These are phyloP conservation scores for Candida ovalis DNA, from an alignment of 805 yeast genomes.

Conservation along the genomic window DNA sequence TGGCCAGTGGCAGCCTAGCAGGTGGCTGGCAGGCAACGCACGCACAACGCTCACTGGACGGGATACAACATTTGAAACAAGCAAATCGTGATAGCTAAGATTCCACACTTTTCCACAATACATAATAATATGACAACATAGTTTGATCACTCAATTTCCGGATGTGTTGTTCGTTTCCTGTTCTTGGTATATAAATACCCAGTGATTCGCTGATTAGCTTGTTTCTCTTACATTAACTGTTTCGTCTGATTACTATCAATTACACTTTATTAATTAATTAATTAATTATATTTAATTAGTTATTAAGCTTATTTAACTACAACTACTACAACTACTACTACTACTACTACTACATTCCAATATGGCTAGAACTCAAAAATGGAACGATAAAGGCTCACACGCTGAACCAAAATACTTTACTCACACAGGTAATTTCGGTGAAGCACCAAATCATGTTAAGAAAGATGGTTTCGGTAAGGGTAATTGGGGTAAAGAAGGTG, in stretches of 20 bases:
- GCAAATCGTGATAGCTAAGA: too few relatives aligned
- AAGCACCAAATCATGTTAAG: conserved; percentile 73
- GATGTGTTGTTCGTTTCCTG: not conserved
- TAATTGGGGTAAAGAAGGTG: conserved; percentile 85
- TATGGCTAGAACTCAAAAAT: conserved; percentile 76
- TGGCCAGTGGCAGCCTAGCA: not conserved
- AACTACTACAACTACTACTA: not conserved
- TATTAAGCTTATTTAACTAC: not conserved
- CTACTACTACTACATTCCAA: not conserved
- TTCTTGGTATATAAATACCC: not conserved
- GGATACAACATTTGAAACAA: too few relatives aligned
- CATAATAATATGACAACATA: not conserved
- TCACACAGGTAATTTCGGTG: conserved; percentile 64
- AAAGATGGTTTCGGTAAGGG: conserved; percentile 83
- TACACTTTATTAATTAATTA: not conserved
- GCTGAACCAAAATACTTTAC: conserved; percentile 73
- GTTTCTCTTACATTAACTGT: not conserved
- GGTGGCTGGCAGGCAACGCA: not conserved
- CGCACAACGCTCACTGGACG: too few relatives aligned
- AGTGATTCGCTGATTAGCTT: not conserved
- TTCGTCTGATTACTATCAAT: not conserved
- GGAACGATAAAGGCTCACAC: conserved; percentile 43
- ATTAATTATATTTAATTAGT: not conserved
- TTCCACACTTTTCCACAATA: not conserved
- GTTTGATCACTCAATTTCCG: not conserved